These are phyloP conservation scores for Magnaporthiopsis incrustans DNA, from an alignment of 2,329 filamentous ascomycete genomes.

Conservation along the genomic window DNA sequence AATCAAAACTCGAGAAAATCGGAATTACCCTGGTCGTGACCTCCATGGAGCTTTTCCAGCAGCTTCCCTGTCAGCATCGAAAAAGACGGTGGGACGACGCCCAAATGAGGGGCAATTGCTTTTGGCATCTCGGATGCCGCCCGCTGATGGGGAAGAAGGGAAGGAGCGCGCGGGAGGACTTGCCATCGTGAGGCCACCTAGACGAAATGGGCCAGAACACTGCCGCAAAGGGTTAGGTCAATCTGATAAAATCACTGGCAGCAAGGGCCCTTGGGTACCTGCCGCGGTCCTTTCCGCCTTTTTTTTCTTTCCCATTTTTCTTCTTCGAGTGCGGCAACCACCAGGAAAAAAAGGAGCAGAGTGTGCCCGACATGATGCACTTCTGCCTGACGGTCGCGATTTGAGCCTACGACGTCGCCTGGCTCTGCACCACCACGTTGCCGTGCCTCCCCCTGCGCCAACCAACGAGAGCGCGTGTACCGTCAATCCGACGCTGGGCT, in stretches of 20 bases:
- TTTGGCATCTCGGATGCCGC: not conserved
- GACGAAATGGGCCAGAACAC: not conserved
- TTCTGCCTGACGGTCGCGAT: constrained; percentile 34
- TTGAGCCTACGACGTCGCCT: not conserved
- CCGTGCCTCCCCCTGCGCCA: constrained; percentile 9
- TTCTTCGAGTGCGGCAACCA: constrained; percentile 4
- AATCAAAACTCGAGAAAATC: constrained; percentile 23
- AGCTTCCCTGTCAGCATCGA: not conserved
- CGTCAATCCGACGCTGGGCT: constrained; percentile 19
- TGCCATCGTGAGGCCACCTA: not conserved
- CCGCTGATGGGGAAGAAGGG: not conserved
- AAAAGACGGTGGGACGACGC: not conserved
- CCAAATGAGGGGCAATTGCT: not conserved
- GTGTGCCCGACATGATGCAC: constrained; percentile 34
- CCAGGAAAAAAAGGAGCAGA: constrained; percentile 20
- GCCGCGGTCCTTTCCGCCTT: constrained; percentile 2
- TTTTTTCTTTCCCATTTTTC: not conserved
- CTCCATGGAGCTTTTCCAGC: no score
- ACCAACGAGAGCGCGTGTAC: constrained; percentile 15
- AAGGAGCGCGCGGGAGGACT: not conserved
- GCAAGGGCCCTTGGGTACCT: not conserved
- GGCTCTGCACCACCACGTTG: not conserved
- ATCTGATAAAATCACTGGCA: not conserved
- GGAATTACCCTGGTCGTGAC: not conserved
- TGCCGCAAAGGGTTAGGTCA: not conserved